Evolutionary conservation across 371 early-diverging fungal species (phyloP), one percentile per base, ranked within the genome.

Genomic region (Fennellomyces sp.): DNA sequence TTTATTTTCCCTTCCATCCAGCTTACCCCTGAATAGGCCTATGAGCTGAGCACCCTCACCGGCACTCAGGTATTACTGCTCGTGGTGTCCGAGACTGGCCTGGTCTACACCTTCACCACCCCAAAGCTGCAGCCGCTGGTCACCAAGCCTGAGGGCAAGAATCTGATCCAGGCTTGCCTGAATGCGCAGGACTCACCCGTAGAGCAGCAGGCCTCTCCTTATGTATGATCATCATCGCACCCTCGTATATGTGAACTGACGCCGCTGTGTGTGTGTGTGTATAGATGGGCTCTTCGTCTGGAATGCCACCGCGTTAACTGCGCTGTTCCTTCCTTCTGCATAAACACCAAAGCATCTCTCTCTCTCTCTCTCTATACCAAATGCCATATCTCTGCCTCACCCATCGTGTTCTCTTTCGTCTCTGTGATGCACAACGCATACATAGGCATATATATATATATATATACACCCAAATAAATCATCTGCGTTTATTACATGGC

Each of bases 51-150:
- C 67, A 94, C 97, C 3, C 78, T 99, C 53, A 99, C 99, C 2
- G 98, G 98, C 55, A 97, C 98, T 2, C 95, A 99, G 75, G 95
- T 99, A 38, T 82, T 99, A 55, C 79, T 99, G 42, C 70, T 99
- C 42, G 93, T 99, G 10, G 97, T 98, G 17, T 95, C 97, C 3
- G 98, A 96, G 74, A 97, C 96, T 23, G 98, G 99, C 23, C 90
- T 97, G 65, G 99, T 99, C 6, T 99, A 98, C 76, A 97, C 99
- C 0, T 98, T 97, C 72, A 97, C 99, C 12, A 98, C 99, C 3
- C 91, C 94, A 15, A 98, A 97, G 77, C 83, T 99, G 38, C 95
- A 96, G 74, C 96, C 97, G 12, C 82, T 99, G 27, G 95, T 99
- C 33, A 92, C 94, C 13, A 90, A 95, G 70, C 86, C 95, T 8